phyloP scores from a whole-genome alignment of 2,329 filamentous ascomycete genomes.

The Tolypocladium capitatum region DNA sequence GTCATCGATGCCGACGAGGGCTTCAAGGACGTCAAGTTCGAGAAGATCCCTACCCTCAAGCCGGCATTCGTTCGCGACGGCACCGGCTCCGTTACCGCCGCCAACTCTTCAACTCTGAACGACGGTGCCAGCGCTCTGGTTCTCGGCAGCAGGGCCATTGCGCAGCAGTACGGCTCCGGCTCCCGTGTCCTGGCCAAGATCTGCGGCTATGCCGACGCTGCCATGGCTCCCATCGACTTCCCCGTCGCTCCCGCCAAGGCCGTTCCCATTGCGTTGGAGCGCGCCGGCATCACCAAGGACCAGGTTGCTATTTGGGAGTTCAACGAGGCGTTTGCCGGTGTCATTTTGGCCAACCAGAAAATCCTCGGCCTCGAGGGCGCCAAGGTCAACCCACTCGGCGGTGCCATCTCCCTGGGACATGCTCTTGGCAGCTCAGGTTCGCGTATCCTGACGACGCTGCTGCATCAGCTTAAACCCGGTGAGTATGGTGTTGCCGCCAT shows the following conservation, averaged over 20 bases:
- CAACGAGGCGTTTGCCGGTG: slow-evolving; percentile 93
- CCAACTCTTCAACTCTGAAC: slow-evolving; percentile 87
- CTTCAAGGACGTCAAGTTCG: slow-evolving; percentile 72
- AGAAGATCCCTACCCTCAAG: slow-evolving; percentile 77
- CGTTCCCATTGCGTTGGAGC: slow-evolving; percentile 75
- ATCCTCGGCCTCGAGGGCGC: slow-evolving; percentile 70
- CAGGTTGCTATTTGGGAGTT: slow-evolving; percentile 96
- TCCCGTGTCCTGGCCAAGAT: slow-evolving; percentile 81
- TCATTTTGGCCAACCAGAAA: slow-evolving; percentile 91
- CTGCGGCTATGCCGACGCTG: slow-evolving; percentile 75
- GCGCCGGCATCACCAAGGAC: slow-evolving; percentile 80
- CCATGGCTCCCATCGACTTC: slow-evolving; percentile 85
- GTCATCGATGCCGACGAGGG: slow-evolving; percentile 77
- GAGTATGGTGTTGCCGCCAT: slow-evolving; percentile 95
- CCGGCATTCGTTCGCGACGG: slow-evolving; percentile 82
- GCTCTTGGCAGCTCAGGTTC: slow-evolving; percentile 88
- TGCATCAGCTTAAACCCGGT: slow-evolving; percentile 82
- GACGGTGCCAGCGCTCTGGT: slow-evolving; percentile 89
- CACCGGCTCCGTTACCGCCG: slow-evolving; percentile 82
- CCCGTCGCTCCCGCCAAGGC: slow-evolving; percentile 85
- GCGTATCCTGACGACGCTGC: slow-evolving; percentile 74
- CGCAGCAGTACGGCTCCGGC: slow-evolving; percentile 61
- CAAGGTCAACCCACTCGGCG: slow-evolving; percentile 76
- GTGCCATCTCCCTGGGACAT: slow-evolving; percentile 84
- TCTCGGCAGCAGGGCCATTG: slow-evolving; percentile 66